phyloP scores from a whole-genome alignment of 768 basidiomycete genomes.

The Terana coerulea region DNA sequence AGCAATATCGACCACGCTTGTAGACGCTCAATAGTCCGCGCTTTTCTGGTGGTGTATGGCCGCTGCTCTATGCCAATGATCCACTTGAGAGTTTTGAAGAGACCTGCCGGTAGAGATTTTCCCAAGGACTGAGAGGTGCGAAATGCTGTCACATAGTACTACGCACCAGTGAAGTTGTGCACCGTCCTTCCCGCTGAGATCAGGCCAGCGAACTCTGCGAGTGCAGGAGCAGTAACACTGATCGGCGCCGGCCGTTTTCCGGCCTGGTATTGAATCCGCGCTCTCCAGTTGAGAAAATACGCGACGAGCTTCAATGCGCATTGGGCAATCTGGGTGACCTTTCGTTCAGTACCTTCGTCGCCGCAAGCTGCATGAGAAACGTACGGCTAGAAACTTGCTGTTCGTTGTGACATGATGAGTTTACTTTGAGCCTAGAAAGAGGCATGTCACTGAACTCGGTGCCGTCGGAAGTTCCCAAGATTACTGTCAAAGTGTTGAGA shows the following conservation, averaged over 20 bases:
- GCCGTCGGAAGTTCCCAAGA: conserved; percentile 80
- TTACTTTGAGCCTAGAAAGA: background rate
- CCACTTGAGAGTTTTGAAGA: conserved; percentile 81
- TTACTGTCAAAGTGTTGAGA: conserved; percentile 70
- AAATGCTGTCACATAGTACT: background rate
- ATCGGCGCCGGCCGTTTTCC: conserved; percentile 52
- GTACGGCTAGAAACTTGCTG: conserved; percentile 2
- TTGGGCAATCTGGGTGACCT: conserved; percentile 55
- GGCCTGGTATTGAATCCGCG: conserved; percentile 61
- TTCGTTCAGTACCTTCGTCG: background rate
- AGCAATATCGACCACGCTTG: conserved; percentile 77
- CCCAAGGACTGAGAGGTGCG: background rate
- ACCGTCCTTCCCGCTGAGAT: conserved; percentile 69
- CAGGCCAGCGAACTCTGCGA: conserved; percentile 49
- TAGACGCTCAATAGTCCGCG: conserved; percentile 74
- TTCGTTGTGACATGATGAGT: background rate
- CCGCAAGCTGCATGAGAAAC: background rate
- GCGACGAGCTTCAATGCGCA: conserved; percentile 68
- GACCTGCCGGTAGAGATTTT: conserved; percentile 39
- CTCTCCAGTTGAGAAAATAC: conserved; percentile 63
- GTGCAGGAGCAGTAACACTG: conserved; percentile 51
- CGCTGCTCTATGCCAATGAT: conserved; percentile 69
- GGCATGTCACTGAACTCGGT: conserved; percentile 57
- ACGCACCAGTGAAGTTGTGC: conserved; percentile 77
- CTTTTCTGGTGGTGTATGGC: conserved; percentile 63